Base-by-base conservation (phyloP, 2,329 filamentous ascomycete genomes). In the Colletotrichum sansevieriae region DNA sequence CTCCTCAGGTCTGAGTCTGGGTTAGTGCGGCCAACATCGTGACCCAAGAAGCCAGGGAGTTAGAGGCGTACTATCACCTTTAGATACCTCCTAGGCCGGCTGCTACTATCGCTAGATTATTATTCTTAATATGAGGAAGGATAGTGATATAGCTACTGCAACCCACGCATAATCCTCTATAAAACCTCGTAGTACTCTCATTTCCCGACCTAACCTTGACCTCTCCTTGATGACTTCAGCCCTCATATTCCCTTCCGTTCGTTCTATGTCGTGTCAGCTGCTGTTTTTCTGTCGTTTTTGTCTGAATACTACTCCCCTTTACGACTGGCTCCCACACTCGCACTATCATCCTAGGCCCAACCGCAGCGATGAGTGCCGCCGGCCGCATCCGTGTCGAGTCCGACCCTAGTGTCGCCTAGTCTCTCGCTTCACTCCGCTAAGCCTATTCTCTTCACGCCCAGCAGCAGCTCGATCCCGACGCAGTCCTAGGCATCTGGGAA, bases 351-450 rank as follows among this genome's bases (percentile, higher is more conserved):
- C 43, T 7, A 46, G 11, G 2, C n/a, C 43, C n/a, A 11, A n/a
- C 43, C 43, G 43, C n/a, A 4, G 12, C 3, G 4, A 46, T 46
- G 43, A 46, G 43, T 46, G 43, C 43, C n/a, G 43, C 43, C 13
- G 3, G 43, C 43, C 43, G 43, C n/a, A 46, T 46, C 43, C 43
- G 43, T 20, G 43, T 46, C 43, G 43, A 46, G 43, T 46, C 43
- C n/a, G 43, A 46, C 12, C 43, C 43, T 15, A 46, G n/a, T 46
- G 43, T 46, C 43, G 43, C 43, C 43, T 15, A 46, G 43, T 46
- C 43, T 46, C 43, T 46, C 43, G 43, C 43, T 18, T 46, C 43
- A 11, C 43, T 46, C 4, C 43, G 43, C 43, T 15, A 46, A 46
- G 43, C 43, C 43, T 15, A 46, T 11, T 46, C 43, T 15, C 43